Evolutionary conservation across 208 protist genomes (phyloP).

Genomic region (Tritrichomonas musculus): DNA sequence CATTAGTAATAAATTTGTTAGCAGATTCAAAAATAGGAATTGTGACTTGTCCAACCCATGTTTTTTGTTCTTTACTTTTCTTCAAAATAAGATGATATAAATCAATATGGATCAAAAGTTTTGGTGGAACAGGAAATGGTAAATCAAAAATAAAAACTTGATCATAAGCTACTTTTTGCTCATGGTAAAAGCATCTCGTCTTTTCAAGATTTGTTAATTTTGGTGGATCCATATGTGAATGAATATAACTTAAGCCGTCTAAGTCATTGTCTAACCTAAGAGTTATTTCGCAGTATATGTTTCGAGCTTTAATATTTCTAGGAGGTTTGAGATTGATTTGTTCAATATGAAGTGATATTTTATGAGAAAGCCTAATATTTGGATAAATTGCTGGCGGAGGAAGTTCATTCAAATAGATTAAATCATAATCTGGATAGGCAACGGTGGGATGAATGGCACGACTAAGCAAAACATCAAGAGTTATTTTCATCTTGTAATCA

Average conservation of each 20-base stretch:
- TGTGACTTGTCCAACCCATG: too few relatives aligned
- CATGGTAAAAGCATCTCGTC: neutral
- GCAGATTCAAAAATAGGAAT: too few relatives aligned
- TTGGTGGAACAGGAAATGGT: neutral
- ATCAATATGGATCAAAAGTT: neutral
- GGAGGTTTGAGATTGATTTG: neutral
- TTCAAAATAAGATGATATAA: neutral
- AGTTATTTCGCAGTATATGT: neutral
- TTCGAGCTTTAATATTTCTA: neutral
- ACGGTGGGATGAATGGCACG: neutral
- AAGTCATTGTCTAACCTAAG: neutral
- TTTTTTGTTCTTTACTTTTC: neutral
- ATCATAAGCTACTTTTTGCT: neutral
- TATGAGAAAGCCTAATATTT: neutral
- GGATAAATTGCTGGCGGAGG: neutral
- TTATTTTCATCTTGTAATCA: neutral
- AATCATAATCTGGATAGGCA: neutral
- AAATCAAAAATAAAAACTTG: neutral
- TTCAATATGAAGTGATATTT: neutral
- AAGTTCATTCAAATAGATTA: neutral
- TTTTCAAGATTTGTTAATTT: neutral
- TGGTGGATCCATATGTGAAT: neutral
- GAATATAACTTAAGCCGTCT: neutral
- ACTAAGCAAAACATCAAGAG: neutral
- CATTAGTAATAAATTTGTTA: too few relatives aligned